Conservation (phyloP, 768 basidiomycete genomes). For the Fistulinella prunicolor region DNA sequence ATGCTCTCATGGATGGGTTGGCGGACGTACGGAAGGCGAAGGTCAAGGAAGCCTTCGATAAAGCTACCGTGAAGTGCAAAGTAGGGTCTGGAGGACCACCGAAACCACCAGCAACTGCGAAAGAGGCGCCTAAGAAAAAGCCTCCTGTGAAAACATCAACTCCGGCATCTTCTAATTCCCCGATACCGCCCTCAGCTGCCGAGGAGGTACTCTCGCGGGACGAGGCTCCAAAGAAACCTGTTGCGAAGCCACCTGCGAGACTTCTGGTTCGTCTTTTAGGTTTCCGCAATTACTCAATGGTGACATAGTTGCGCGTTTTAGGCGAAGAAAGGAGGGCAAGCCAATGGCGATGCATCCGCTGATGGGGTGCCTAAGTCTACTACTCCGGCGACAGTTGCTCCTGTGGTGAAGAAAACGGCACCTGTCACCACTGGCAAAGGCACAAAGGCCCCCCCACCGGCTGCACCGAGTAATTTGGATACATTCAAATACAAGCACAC, state of each 20-base stretch:
- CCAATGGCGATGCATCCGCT: constrained; percentile 27
- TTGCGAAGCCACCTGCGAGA: constrained; percentile 51
- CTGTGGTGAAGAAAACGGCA: constrained; percentile 44
- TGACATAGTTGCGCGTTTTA: constrained; percentile 22
- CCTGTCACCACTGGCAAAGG: constrained; percentile 39
- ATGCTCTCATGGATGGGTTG: constrained; percentile 79
- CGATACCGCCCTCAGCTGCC: constrained; percentile 15
- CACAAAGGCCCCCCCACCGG: constrained; percentile 47
- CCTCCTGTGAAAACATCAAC: constrained; percentile 31
- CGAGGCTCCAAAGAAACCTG: constrained; percentile 40
- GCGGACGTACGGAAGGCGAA: constrained; percentile 87
- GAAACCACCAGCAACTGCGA: constrained; percentile 32
- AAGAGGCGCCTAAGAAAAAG: constrained; percentile 38
- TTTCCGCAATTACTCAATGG: neutral
- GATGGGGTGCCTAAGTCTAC: constrained; percentile 19
- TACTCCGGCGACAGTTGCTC: constrained; percentile 26
- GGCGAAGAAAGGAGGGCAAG: constrained; percentile 51
- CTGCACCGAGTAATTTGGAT: constrained; percentile 60
- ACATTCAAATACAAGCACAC: constrained; percentile 89
- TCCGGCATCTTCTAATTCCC: constrained; percentile 13
- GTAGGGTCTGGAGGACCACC: constrained; percentile 53
- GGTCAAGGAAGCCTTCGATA: constrained; percentile 91
- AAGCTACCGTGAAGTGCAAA: constrained; percentile 89
- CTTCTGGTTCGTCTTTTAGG: constrained; percentile 34
- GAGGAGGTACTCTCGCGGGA: constrained; percentile 27